phyloP scores from a whole-genome alignment of 176 grass and related monocot genomes.

The Leersia perrieri region DNA sequence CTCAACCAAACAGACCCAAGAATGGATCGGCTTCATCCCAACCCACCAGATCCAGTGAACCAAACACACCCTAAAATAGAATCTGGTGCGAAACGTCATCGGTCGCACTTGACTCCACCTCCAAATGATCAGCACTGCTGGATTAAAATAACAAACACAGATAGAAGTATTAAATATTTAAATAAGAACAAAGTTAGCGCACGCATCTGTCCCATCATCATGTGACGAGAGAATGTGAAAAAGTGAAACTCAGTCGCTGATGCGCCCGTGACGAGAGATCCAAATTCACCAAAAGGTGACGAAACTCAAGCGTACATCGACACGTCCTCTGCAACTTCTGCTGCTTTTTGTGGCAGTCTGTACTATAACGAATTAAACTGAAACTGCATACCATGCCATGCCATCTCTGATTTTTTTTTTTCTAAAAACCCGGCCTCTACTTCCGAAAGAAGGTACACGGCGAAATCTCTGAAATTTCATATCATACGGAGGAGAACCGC shows the following conservation, averaged over 20 bases:
- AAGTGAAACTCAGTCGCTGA: neutral
- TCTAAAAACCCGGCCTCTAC: no score
- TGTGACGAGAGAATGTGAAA: constrained; percentile 4
- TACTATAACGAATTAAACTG: no score
- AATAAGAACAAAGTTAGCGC: neutral
- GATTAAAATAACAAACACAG: neutral
- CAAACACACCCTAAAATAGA: no score
- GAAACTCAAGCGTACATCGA: neutral
- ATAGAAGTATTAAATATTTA: neutral
- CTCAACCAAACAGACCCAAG: no score
- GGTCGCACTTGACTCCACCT: neutral
- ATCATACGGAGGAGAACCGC: no score
- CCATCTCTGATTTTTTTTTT: no score
- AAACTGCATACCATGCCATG: no score
- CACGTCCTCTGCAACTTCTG: neutral
- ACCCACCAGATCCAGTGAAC: no score
- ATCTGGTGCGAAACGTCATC: neutral
- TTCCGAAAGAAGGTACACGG: no score
- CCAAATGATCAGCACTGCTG: neutral
- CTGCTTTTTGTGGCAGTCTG: no score
- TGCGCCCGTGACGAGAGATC: neutral
- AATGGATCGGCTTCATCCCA: no score
- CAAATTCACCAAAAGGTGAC: neutral
- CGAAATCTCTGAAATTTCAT: no score
- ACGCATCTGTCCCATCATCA: neutral